Conservation (phyloP, 192 early-diverging fungal species). For the Phycomyces nitens region DNA sequence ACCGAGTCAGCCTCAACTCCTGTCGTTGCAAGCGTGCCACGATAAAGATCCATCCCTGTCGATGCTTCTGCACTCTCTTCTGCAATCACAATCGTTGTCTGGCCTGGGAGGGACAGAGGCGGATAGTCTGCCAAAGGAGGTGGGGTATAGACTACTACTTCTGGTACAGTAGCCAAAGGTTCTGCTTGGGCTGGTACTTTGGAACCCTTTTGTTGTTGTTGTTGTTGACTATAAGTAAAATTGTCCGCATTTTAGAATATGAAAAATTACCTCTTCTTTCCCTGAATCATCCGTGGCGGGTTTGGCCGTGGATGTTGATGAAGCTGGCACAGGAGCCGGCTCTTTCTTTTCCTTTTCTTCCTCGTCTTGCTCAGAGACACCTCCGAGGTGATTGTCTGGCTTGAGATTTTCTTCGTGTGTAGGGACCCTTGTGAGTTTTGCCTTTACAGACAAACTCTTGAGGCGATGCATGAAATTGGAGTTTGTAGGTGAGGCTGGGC, state of each 20-base stretch:
- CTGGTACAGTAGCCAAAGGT: not conserved
- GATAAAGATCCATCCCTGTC: conserved; percentile 67
- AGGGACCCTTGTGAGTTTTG: conserved; percentile 42
- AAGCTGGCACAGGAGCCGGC: not conserved
- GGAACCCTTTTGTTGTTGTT: not conserved
- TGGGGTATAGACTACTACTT: conserved; percentile 37
- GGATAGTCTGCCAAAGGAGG: conserved; percentile 56
- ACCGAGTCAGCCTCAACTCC: conserved; percentile 48
- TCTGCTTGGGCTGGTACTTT: not conserved
- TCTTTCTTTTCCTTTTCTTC: not conserved
- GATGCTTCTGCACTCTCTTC: conserved; percentile 75
- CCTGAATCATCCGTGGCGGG: not conserved
- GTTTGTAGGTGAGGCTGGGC: conserved; percentile 22
- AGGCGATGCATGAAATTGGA: conserved; percentile 46
- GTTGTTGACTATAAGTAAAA: too few relatives aligned
- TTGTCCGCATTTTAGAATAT: too few relatives aligned
- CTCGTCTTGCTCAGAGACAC: not conserved
- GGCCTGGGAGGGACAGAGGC: conserved; percentile 54
- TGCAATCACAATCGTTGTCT: conserved; percentile 68
- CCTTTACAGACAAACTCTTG: conserved; percentile 41
- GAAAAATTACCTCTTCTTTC: not conserved
- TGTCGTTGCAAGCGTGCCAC: conserved; percentile 56
- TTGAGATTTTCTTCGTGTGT: conserved; percentile 35
- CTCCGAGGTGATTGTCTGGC: not conserved
- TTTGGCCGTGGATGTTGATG: not conserved